These are phyloP conservation scores for Helminthosporium solani DNA, from an alignment of 2,329 filamentous ascomycete genomes.

Conservation along the genomic window DNA sequence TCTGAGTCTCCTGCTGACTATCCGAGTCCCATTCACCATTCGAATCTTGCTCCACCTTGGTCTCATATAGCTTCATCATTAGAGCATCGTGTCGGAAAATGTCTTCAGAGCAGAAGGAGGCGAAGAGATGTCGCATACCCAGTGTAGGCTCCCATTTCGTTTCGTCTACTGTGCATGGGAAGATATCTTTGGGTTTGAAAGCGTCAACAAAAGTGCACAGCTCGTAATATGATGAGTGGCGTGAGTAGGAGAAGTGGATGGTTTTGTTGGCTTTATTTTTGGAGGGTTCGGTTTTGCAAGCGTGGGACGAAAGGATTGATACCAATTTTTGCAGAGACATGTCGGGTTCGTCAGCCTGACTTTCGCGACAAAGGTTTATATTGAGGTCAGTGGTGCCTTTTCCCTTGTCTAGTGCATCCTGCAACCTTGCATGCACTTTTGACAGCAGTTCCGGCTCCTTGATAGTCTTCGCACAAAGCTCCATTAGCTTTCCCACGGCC, in stretches of 20 bases:
- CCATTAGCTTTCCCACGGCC: conserved; percentile 55
- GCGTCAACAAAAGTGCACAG: conserved; percentile 67
- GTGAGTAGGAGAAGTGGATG: conserved; percentile 75
- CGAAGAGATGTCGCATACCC: conserved; percentile 71
- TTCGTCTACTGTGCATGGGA: conserved; percentile 72
- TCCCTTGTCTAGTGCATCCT: conserved; percentile 16
- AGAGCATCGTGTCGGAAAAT: conserved; percentile 65
- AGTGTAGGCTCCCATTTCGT: conserved; percentile 62
- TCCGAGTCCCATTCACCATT: conserved; percentile 12
- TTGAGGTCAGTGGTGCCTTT: conserved; percentile 28
- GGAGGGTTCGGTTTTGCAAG: conserved; percentile 2
- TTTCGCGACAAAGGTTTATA: conserved; percentile 26
- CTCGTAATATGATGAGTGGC: conserved; percentile 84
- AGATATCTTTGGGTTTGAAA: conserved; percentile 74
- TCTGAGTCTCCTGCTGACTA: conserved; percentile 18
- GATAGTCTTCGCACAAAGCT: conserved; percentile 50
- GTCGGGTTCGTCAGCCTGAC: conserved; percentile 21
- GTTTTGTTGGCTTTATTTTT: conserved; percentile 14
- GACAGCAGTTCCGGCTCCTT: conserved; percentile 35
- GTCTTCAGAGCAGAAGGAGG: conserved; percentile 62
- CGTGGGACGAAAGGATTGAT: conserved; percentile 25
- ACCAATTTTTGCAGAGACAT: conserved; percentile 37
- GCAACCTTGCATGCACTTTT: conserved; percentile 40
- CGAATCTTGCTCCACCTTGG: conserved; percentile 10
- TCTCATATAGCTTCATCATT: conserved; percentile 51